These are phyloP conservation scores for Penicillium sp. DNA, from an alignment of 2,329 filamentous ascomycete species.

Conservation along the genomic window DNA sequence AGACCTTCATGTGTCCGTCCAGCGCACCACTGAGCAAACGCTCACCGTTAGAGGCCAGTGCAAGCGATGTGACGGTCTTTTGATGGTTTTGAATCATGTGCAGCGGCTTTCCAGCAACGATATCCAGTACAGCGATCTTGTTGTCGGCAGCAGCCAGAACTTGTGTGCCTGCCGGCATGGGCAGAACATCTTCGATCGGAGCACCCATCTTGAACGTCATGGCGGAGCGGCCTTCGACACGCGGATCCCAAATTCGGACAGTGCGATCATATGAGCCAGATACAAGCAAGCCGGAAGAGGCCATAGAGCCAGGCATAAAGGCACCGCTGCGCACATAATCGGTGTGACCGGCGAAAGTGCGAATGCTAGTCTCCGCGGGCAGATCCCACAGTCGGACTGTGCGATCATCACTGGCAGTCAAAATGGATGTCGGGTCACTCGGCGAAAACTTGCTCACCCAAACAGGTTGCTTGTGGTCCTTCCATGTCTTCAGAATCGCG, in stretches of 20 bases:
- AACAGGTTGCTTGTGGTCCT: slow-evolving; percentile 89
- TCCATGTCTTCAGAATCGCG: slow-evolving; percentile 94
- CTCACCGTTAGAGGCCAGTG: slow-evolving; percentile 77
- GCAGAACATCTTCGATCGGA: slow-evolving; percentile 84
- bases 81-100: slow-evolving; percentile 92
- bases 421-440: slow-evolving; percentile 78
- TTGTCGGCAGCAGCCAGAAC: slow-evolving; percentile 84
- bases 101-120: slow-evolving; percentile 86
- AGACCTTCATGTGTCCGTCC: slow-evolving; percentile 96
- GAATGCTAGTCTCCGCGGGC: slow-evolving; percentile 74
- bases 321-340: slow-evolving; percentile 90
- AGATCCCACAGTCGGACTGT: slow-evolving; percentile 95
- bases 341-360: slow-evolving; percentile 80
- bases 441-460: slow-evolving; percentile 94
- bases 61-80: slow-evolving; percentile 91
- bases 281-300: slow-evolving; percentile 72
- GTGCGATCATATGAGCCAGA: slow-evolving; percentile 95
- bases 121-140: slow-evolving; percentile 86
- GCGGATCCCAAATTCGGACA: slow-evolving; percentile 90
- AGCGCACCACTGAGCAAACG: slow-evolving; percentile 85
- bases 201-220: slow-evolving; percentile 97
- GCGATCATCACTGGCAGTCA: slow-evolving; percentile 90
- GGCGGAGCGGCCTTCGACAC: slow-evolving; percentile 69
- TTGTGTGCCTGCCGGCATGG: slow-evolving; percentile 83
- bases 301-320: slow-evolving; percentile 73